phyloP scores from a whole-genome alignment of 805 yeast genomes.

The Wickerhamomyces canadensis region DNA sequence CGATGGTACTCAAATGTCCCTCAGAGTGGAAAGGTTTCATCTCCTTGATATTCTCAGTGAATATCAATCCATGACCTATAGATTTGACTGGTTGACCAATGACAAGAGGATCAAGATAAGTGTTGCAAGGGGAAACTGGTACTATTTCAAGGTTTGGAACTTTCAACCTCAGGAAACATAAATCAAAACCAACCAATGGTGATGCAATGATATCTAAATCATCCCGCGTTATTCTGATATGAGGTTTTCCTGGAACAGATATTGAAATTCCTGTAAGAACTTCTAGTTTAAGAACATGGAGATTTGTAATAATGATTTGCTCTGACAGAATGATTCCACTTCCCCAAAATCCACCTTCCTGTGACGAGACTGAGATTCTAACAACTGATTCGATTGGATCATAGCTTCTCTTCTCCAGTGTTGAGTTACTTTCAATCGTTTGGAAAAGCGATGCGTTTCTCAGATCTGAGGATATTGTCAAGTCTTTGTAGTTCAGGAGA shows the following conservation, averaged over 20 bases:
- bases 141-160: conserved; percentile 2
- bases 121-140: conserved; percentile 10
- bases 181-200: conserved; percentile 23
- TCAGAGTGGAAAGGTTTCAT: conserved; percentile 18
- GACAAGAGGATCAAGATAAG: conserved; percentile 4
- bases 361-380: conserved; percentile 16
- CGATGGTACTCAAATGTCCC: conserved; percentile 17
- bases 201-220: conserved; percentile 12
- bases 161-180: conserved; percentile 18
- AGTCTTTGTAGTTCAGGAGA: conserved; percentile 6
- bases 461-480: background rate
- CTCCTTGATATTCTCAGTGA: conserved; percentile 2
- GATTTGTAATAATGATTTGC: conserved; percentile 19
- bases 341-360: conserved; percentile 22
- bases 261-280: conserved; percentile 10
- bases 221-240: conserved; percentile 1
- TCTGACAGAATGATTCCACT: conserved; percentile 21
- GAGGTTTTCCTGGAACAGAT: conserved; percentile 6
- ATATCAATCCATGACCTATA: conserved; percentile 23
- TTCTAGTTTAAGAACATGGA: conserved; percentile 20
- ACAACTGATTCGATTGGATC: conserved; percentile 18
- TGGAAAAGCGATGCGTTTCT: background rate
- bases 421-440: background rate
- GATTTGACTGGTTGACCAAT: conserved; percentile 17
- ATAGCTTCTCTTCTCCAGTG: background rate